Conservation (phyloP, 2,329 filamentous ascomycete species). For the Aspergillus aculeatus region DNA sequence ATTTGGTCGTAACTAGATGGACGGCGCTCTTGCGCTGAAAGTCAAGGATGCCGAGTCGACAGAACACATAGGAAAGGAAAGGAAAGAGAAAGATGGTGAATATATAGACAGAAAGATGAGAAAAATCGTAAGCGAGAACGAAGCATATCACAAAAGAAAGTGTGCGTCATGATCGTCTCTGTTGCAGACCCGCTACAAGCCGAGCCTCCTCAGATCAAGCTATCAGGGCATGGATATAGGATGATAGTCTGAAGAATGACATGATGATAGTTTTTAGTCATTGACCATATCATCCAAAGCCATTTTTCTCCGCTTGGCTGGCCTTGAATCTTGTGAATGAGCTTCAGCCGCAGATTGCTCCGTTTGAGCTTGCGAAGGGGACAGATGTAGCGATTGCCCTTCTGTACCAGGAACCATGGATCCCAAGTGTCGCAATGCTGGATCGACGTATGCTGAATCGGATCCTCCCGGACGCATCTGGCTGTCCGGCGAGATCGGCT, state of each 20-base stretch:
- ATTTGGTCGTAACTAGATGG: not conserved
- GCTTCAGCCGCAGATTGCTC: conserved; percentile 20
- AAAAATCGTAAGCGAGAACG: conserved; percentile 9
- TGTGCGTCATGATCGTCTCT: conserved; percentile 22
- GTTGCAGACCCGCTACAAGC: conserved; percentile 25
- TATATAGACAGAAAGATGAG: not conserved
- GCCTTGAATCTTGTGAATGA: conserved; percentile 25
- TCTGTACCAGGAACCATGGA: conserved; percentile 21
- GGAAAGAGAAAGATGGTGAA: not conserved
- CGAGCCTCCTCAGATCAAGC: not conserved
- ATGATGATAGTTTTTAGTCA: conserved; percentile 22
- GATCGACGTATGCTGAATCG: conserved; percentile 22
- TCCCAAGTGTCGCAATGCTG: conserved; percentile 23
- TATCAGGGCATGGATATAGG: not conserved
- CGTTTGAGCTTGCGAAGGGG: conserved; percentile 14
- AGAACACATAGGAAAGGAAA: not conserved
- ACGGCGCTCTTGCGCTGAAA: conserved; percentile 4
- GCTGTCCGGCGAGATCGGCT: conserved; percentile 28
- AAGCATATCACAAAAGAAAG: conserved; percentile 20
- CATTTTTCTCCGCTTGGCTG: conserved; percentile 40
- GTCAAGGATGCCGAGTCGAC: not conserved
- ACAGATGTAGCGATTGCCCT: conserved; percentile 17
- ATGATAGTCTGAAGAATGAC: conserved; percentile 2
- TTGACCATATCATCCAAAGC: conserved; percentile 44
- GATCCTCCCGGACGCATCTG: conserved; percentile 27